Percentiles rank a stretch among this genome's conserved stretches.
phyloP scores from a whole-genome alignment of 2,329 filamentous ascomycete genomes.

The Penicillium sp. region DNA sequence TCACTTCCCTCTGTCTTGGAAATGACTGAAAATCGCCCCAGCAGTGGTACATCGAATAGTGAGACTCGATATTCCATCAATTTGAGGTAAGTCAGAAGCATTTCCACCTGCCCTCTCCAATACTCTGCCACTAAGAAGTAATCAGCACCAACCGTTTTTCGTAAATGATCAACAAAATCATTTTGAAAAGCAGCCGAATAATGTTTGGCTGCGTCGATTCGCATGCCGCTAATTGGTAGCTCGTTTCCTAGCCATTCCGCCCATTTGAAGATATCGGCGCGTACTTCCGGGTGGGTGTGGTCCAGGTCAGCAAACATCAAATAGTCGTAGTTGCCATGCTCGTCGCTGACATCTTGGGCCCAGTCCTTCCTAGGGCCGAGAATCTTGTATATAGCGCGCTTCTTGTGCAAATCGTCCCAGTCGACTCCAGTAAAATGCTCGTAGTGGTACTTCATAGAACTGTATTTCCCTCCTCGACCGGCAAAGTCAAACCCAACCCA shows the following conservation, averaged over 20 bases:
- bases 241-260: conserved; percentile 56
- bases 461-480: conserved; percentile 57
- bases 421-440: conserved; percentile 65
- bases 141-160: conserved; percentile 46
- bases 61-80: conserved; percentile 55
- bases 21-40: conserved; percentile 61
- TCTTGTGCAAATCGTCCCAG: conserved; percentile 54
- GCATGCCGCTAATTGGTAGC: conserved; percentile 59
- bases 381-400: conserved; percentile 62
- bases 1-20: conserved; percentile 55
- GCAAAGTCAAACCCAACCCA: conserved; percentile 65
- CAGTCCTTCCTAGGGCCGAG: conserved; percentile 53
- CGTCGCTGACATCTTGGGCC: conserved; percentile 56
- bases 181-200: conserved; percentile 61
- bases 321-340: conserved; percentile 64
- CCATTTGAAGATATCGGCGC: conserved; percentile 61
- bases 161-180: conserved; percentile 57
- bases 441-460: conserved; percentile 59
- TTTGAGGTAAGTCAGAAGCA: conserved; percentile 56
- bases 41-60: conserved; percentile 63
- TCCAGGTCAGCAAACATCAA: conserved; percentile 72
- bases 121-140: conserved; percentile 69
- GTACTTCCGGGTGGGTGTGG: conserved; percentile 59
- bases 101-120: conserved; percentile 57
- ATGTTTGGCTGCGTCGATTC: conserved; percentile 69